phyloP scores from a whole-genome alignment of 306 rosid species.

The Cyamopsis tetragonoloba region DNA sequence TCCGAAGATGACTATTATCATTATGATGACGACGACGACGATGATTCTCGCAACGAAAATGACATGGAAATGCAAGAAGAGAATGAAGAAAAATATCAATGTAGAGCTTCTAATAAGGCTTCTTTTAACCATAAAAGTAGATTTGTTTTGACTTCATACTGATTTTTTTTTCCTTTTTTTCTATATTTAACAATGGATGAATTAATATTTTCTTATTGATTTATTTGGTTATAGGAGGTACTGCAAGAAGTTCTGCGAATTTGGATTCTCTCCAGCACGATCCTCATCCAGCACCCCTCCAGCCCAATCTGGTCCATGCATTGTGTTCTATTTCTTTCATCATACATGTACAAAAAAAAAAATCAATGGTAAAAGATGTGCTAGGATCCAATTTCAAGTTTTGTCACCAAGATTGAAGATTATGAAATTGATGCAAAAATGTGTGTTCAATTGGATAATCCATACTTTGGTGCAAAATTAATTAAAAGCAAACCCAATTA shows the following conservation, averaged over 20 bases:
- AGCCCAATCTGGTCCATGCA: no score
- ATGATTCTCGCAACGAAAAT: background rate
- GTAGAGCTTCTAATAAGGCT: background rate
- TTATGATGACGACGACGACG: background rate
- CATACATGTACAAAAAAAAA: no score
- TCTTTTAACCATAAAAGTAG: background rate
- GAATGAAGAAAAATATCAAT: background rate
- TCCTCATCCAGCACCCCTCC: no score
- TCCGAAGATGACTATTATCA: background rate
- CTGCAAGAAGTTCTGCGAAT: background rate
- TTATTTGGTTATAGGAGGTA: slow-evolving; percentile 16
- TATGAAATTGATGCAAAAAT: background rate
- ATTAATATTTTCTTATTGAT: background rate
- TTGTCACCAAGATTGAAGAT: background rate
- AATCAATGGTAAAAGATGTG: no score
- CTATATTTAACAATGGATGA: background rate
- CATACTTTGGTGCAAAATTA: background rate
- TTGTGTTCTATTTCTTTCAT: no score
- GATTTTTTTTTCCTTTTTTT: background rate
- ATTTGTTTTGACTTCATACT: background rate
- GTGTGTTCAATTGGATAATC: slow-evolving; percentile 13
- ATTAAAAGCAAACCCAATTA: background rate
- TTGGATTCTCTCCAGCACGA: no score
- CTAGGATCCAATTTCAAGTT: no score
- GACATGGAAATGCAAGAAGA: background rate